Evolutionary conservation across 2,329 filamentous ascomycete species (phyloP), one percentile per base, ranked within the genome.

Genomic region (Paecilomyces sp.): DNA sequence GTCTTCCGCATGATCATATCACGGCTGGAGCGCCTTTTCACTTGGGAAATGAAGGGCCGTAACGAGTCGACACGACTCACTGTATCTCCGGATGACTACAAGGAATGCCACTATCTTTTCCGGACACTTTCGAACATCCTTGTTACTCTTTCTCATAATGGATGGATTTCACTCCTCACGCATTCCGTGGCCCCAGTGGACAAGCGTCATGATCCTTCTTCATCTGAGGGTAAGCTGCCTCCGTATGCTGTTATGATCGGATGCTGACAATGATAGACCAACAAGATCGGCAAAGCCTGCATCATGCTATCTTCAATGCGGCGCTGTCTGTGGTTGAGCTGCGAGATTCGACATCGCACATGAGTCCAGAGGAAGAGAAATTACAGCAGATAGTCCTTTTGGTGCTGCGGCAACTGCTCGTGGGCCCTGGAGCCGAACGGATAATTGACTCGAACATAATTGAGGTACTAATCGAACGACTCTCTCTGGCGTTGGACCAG

Each of bases 31-130:
- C 63, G 68, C 47, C 63, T 77, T 15, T 68, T 71, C 30, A 65
- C 68, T 24, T 65, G 67, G 53, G 56, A 52, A 12, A 47, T 59
- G 55, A 63, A 64, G 54, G 66, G 64, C 12, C 62, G 58, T 7
- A 55, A 54, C 34, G 64, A 66, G 51, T 53, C 58, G 9, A 58
- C 61, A 33, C 59, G 62, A 6, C 80, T 75, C 2, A 81, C 85
- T 6, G 62, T 73, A 28, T 70, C 67, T 3, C 58, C 65, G 1
- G 86, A 91, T 63, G 89, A 95, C 64, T 80, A 92, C 7, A 88
- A 89, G 62, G 82, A 92, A 59, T 91, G 87, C 62, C 77, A 90
- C 2, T 95, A 96, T 71, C 88, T 93, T 67, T 76, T 97, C 22
- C 85, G 85, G 57, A 88, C 89, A 1, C 73, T 96, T 1, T 86